Evolutionary conservation across 805 yeast species (phyloP), one percentile per base, ranked within the genome.

Genomic region (Starmera pachycereana): DNA sequence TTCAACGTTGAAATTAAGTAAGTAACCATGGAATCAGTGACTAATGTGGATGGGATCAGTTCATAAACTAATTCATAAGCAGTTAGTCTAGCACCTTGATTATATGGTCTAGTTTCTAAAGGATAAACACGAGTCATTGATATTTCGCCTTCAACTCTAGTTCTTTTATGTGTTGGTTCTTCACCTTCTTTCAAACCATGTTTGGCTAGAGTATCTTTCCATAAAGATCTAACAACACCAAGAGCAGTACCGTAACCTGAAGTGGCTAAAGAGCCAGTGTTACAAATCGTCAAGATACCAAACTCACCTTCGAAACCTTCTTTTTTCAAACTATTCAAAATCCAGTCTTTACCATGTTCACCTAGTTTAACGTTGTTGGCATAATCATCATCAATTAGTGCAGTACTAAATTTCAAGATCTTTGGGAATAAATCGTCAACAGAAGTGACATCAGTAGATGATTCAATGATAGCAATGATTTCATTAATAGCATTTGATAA

Each of bases 161-260:
- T 37, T 37, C 53, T 60, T 40, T 60, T 59, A 3, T 45, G 29
- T 18, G 49, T 44, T 25, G 48, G 49, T 28, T 57, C 60, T 9
- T 50, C 49, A 2, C 57, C 32, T 13, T 29, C 33, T 25, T 47
- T 9, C 25, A 18, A 5, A 16, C 31, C 31, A 18, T 36, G 28
- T 19, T 14, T 5, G 43, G 9, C 43, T 8, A 30, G 43, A 4
- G 75, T 58, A 44, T 67, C 61, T 39, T 57, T 53, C 71, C 71
- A 73, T 45, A 84, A 66, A 0, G 95, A 76, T 48, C 97, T 74
- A 32, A 90, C 77, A 19, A 92, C 85, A 12, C 98, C 97, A 28
- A 90, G 68, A 0, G 97, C 97, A 6, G 98, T 90, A 28, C 98
- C 98, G 57, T 88, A 90, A 2, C 97, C 97, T 4, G 97, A 86